Base-by-base conservation (phyloP, 352 stramenopile species). In the Pythium aphanidermatum region DNA sequence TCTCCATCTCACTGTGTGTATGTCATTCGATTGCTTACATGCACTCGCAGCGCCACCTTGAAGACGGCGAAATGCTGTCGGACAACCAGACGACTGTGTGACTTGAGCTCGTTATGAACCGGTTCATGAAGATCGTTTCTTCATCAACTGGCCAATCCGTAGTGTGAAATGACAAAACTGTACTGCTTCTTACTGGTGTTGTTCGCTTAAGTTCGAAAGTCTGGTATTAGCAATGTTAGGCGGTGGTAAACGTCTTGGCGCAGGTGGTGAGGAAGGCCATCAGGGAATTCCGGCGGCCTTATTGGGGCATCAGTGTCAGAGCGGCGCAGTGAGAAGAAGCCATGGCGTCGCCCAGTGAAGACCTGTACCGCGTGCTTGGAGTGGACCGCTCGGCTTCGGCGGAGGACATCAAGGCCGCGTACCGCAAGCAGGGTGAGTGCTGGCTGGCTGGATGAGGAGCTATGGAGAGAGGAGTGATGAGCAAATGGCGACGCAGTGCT, bases 371-470 rank as follows among this genome's bases (percentile, higher is more conserved):
- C 30, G 69, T 80, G 35, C 59, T 90, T 43, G 74, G 74, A 46
- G 62, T 90, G 16, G 53, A 74, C 49, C 74, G 63, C 43, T 76
- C 70, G 19, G 77, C 77, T 17, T 69, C 68, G 11, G 68, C 70
- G 5, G 70, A 86, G 13, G 70, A 90, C 23, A 87, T 90, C 63
- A 90, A 90, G 57, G 48, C 58, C 34, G 77, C 77, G 4, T 90
- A 86, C 56, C 73, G 77, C 62, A 84, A 82, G 52, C 67, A 85
- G 37, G 77, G 76, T 87, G 29, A 23, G 14, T 13, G 26, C 23
- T 20, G 20, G 32, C 2, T 4, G 3, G 19, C 34, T 17, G 25
- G 25, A 9, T 42, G 7, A 34, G 10, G 29, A 34, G 29, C 10
- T 34, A 34, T 14, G 29, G 29, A 11, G 29, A 20, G 40, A 37